Base-by-base conservation (phyloP, 2,329 filamentous ascomycete genomes). In the Aspergillus sp. region DNA sequence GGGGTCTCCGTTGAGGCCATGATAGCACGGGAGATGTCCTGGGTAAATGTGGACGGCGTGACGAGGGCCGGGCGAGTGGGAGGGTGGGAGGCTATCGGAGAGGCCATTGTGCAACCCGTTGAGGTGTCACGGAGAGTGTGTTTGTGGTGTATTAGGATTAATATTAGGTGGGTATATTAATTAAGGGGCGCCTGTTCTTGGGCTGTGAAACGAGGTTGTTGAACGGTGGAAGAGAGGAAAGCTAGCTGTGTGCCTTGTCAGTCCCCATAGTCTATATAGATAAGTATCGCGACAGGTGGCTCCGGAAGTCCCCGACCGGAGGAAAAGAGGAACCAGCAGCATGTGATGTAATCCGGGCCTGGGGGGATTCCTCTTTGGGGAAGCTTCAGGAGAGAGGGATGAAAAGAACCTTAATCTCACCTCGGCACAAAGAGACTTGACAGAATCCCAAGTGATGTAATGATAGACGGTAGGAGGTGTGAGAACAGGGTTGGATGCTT, bases 11-110 rank as follows among this genome's bases (percentile, higher is more conserved):
- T 70, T 42, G 73, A 72, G 7, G 73, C 71, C 61, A 76, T 70
- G 59, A 78, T 71, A 24, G 75, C 75, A 55, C 70, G 73, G 60
- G 71, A 71, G 64, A 79, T 74, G 52, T 78, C 72, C 58, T 77
- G 71, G 14, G 70, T 73, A 54, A 73, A 73, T 52, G 67, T 68
- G 36, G 69, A 63, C 14, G 69, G 59, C 18, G 66, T 64, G 45
- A 67, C 56, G 50, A 62, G 46, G 47, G 67, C 62, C 18, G 65
- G 64, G 39, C 57, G 61, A 22, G 54, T 59, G 32, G 62, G 63
- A 49, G 66, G 63, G 39, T 62, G 64, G 50, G 63, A 39, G 49
- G 59, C 29, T 47, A 63, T 45, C 1, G 65, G 63, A 3, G 65
- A 63, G 42, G 66, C 45, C 63, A 70, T 68, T 65, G 54, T 67